Base-by-base conservation (phyloP, 2,329 filamentous ascomycete species). In the Colletotrichum shisoi region DNA sequence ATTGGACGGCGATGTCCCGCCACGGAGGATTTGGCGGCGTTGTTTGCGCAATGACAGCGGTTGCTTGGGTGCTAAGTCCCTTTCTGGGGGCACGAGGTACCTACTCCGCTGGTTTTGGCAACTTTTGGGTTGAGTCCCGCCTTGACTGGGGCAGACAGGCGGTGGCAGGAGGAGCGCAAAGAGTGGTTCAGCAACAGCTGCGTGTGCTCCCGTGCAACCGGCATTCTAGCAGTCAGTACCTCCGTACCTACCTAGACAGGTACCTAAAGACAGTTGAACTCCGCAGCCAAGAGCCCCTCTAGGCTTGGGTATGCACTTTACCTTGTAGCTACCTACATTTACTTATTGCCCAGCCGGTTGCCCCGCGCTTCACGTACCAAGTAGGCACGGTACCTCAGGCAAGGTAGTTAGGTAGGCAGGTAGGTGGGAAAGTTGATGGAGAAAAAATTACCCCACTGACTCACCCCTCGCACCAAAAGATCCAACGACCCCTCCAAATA, bases 391-490 rank as follows among this genome's bases (percentile, higher is more conserved):
- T 31, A 27, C 24, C 24, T 27, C 24, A 27, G 24, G 24, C 5
- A 31, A 8, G 27, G 27, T 31, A 31, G 31, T 8, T 31, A 31
- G 8, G 8, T 31, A 31, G 31, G 31, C 9, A 31, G 8, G 8
- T 9, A 34, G 45, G 24, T 27, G 56, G 6, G 54, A 37, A 56
- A 44, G 48, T 64, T 61, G 59, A 59, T 67, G 56, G 42, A 42
- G 46, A 68, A 67, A 67, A 63, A 68, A 67, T 52, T 66, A 68
- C 66, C 66, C 66, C 66, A 66, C 66, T 66, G 56, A 68, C 66
- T 68, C 62, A 65, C 57, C 31, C 57, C 39, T 44, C 62, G 8
- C 62, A 54, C 54, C 31, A 48, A 59, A 64, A 49, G 49, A 21
- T 13, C 51, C 34, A 52, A 45, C 21, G 57, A 67, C 64, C 64